Evolutionary conservation across 2,329 filamentous ascomycete genomes (phyloP), one percentile per base, ranked within the genome.

Genomic region (Fusarium sp.): DNA sequence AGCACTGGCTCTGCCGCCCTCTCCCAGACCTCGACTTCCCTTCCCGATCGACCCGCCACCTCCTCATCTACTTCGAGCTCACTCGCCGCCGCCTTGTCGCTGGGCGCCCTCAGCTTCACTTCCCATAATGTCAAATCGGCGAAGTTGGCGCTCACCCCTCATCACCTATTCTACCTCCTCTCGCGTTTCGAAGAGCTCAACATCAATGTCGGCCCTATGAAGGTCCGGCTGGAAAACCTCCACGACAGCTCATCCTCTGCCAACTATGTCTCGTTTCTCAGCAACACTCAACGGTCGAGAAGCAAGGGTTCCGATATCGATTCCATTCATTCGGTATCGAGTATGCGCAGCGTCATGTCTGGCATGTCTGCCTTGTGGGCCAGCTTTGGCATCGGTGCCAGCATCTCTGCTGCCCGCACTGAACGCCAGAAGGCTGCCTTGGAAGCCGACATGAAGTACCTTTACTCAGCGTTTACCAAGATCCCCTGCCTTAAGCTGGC

Each of bases 381-480:
- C 24, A 95, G 92, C 78, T 92, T 98, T 75, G 93, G 95, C 27
- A 89, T 98, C 31, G 92, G 92, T 69, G 92, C 93, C 52, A 93
- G 92, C 83, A 94, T 94, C 78, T 92, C 93, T 47, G 90, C 91
- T 59, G 93, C 94, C 74, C 94, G 95, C 80, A 94, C 92, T 38
- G 96, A 98, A 83, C 95, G 94, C 80, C 94, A 96, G 82, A 97
- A 97, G 83, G 93, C 92, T 67, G 93, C 94, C 52, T 84, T 96
- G 65, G 92, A 96, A 80, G 91, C 93, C 66, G 96, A 99, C 81
- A 86, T 98, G 76, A 98, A 96, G 82, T 98, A 99, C 82, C 88
- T 99, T 37, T 99, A 98, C 85, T 98, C 96, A 47, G 94, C 96
- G 66, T 99, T 98, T 81, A 99, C 96, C 79, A 99, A 98, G 85